Percentiles rank a stretch among this genome's conserved stretches.
Evolutionary conservation across 176 grass and related monocot genomes (phyloP).

Genomic region (Bolboschoenus planiculmis): DNA sequence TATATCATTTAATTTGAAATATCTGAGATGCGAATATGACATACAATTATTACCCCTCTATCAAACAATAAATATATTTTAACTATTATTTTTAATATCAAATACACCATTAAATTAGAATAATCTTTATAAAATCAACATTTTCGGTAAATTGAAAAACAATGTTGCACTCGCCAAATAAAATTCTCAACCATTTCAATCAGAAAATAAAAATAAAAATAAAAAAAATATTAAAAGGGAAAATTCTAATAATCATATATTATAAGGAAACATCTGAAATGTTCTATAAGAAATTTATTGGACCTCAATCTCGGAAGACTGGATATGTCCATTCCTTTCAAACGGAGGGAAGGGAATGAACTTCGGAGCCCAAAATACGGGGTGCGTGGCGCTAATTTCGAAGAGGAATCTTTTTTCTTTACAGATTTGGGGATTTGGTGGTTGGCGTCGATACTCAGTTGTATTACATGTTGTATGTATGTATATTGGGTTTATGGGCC

Average conservation of each 20-base stretch:
- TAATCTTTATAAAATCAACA: not conserved
- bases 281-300: too few species aligned
- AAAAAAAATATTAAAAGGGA: too few species aligned
- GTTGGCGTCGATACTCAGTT: not conserved
- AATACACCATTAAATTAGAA: not conserved
- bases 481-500: not conserved
- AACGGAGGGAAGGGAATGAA: not conserved
- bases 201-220: not conserved
- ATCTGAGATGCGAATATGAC: too few species aligned
- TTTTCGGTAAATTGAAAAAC: not conserved
- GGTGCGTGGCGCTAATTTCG: not conserved
- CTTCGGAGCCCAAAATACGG: not conserved
- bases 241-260: too few species aligned
- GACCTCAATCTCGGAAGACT: not conserved
- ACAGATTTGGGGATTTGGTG: not conserved
- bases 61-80: too few species aligned
- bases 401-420: conserved; percentile 6
- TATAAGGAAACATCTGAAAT: too few species aligned
- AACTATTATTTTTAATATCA: not conserved
- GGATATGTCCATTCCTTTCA: not conserved
- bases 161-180: too few species aligned
- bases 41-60: too few species aligned
- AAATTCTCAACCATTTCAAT: too few species aligned
- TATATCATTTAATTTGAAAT: too few species aligned
- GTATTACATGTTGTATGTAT: not conserved